Conservation (phyloP, 257 asterid genomes). For the Petunia secreta region DNA sequence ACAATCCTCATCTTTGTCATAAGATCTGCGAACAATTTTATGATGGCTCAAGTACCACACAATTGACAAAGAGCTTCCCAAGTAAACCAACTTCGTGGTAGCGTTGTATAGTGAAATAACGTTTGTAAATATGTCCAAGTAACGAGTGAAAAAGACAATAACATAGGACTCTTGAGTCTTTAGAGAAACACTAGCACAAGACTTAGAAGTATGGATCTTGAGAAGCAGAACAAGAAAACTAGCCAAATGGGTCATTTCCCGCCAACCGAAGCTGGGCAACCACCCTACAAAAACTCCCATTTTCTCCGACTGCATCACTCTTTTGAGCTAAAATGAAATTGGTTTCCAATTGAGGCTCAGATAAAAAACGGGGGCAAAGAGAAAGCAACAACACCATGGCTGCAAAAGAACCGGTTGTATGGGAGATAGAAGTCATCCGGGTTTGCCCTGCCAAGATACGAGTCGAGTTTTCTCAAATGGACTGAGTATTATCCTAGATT, state of each 20-base stretch:
- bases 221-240: slow-evolving; percentile 92
- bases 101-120: slow-evolving; percentile 77
- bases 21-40: slow-evolving; percentile 84
- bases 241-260: slow-evolving; percentile 90
- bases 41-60: slow-evolving; percentile 87
- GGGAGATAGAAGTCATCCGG: no score
- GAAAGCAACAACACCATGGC: no score
- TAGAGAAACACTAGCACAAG: slow-evolving; percentile 87
- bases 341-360: no score
- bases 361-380: no score
- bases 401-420: no score
- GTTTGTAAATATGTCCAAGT: slow-evolving; percentile 76
- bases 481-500: no score
- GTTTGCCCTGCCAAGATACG: no score
- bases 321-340: no score
- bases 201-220: slow-evolving; percentile 90
- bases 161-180: slow-evolving; percentile 90
- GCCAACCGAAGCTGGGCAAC: slow-evolving; percentile 43
- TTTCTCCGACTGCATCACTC: no score
- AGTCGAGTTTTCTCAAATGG: no score
- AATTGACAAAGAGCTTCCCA: slow-evolving; percentile 84
- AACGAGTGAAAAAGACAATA: slow-evolving; percentile 77
- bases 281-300: no score
- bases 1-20: slow-evolving; percentile 88
- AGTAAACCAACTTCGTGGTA: slow-evolving; percentile 74